phyloP scores from a whole-genome alignment of 345 rosid species.

The Eutrema heterophyllum region DNA sequence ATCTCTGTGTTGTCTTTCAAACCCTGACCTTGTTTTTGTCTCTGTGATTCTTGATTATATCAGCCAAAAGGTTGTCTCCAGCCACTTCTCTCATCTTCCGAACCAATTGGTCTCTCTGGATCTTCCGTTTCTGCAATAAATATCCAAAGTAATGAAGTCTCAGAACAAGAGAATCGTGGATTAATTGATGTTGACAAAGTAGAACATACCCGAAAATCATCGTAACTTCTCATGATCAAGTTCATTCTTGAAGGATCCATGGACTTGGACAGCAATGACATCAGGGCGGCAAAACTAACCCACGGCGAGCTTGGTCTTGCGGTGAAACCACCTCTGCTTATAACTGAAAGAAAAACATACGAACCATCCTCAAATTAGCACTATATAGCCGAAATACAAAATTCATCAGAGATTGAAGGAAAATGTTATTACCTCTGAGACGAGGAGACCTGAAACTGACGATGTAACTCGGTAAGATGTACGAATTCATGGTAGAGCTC shows the following conservation, averaged over 20 bases:
- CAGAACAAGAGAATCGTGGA: not conserved
- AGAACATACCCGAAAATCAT: constrained; percentile 39
- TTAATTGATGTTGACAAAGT: not conserved
- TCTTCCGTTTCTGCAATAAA: constrained; percentile 26
- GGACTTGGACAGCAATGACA: constrained; percentile 49
- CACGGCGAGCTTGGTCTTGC: constrained; percentile 59
- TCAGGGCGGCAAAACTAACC: constrained; percentile 57
- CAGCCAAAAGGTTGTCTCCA: constrained; percentile 27
- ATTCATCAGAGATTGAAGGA: not conserved
- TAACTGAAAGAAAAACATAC: not conserved
- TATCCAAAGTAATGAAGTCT: not conserved
- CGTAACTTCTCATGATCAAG: constrained; percentile 40
- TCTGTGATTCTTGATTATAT: constrained; percentile 30
- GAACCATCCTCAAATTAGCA: not conserved
- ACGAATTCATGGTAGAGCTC: constrained; percentile 58
- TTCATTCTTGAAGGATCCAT: constrained; percentile 37
- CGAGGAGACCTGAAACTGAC: constrained; percentile 56
- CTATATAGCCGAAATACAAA: not conserved
- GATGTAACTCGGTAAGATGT: constrained; percentile 54
- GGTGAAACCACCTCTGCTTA: constrained; percentile 10
- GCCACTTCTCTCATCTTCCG: constrained; percentile 31
- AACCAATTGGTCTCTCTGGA: constrained; percentile 25
- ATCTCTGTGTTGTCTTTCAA: not conserved
- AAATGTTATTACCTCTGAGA: constrained; percentile 19
- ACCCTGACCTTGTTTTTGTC: constrained; percentile 12